phyloP scores from a whole-genome alignment of 768 basidiomycete genomes.

The Panaeolus papilionaceus region DNA sequence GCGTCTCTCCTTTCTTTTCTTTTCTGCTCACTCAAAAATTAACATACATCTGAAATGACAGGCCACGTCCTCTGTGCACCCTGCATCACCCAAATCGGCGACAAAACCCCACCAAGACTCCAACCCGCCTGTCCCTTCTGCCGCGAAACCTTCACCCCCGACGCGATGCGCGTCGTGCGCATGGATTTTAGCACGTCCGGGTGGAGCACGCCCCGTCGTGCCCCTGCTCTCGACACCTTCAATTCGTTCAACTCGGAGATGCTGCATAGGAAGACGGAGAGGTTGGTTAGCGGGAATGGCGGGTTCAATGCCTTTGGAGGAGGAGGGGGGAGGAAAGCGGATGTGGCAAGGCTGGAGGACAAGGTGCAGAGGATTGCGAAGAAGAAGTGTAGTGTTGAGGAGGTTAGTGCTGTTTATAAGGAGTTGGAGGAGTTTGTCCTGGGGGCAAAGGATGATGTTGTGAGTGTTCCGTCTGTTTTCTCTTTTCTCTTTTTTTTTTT shows the following conservation, averaged over 20 bases:
- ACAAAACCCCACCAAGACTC: constrained; percentile 76
- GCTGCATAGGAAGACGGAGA: constrained; percentile 53
- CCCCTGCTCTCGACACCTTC: constrained; percentile 58
- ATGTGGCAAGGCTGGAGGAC: constrained; percentile 75
- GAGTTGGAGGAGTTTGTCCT: constrained; percentile 81
- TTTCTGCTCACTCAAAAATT: constrained; percentile 24
- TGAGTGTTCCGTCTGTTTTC: constrained; percentile 46
- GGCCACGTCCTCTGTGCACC: constrained; percentile 82
- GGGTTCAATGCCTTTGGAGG: constrained; percentile 43
- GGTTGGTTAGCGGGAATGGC: constrained; percentile 40
- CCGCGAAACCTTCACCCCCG: constrained; percentile 73
- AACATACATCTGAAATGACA: constrained; percentile 36
- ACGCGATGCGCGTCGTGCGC: constrained; percentile 77
- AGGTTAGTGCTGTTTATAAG: constrained; percentile 77
- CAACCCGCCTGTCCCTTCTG: constrained; percentile 86
- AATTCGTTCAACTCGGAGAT: constrained; percentile 44
- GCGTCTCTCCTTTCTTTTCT: constrained; percentile 34
- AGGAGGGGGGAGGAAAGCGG: constrained; percentile 37
- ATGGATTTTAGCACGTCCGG: constrained; percentile 76
- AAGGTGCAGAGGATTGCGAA: constrained; percentile 80
- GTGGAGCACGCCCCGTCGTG: constrained; percentile 69
- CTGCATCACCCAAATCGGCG: constrained; percentile 82
- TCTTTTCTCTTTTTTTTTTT: background rate
- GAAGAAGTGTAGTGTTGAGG: constrained; percentile 89
- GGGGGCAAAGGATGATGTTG: constrained; percentile 72